Base-by-base conservation (phyloP, 768 basidiomycete species). In the Scleroderma bovista region DNA sequence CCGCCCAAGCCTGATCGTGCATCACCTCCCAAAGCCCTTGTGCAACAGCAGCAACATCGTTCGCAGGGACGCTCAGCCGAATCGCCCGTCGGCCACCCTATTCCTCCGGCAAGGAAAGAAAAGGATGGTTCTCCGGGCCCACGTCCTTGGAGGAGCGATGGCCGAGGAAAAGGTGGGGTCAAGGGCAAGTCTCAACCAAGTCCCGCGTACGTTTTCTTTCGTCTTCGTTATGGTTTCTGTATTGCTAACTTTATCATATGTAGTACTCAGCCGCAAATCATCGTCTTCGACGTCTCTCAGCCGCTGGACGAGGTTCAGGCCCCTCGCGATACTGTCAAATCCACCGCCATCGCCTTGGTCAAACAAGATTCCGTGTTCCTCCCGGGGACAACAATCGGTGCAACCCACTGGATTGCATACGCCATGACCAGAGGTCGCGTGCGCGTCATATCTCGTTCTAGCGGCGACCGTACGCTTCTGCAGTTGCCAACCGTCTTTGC, bases 401-500 rank as follows among this genome's bases (percentile, higher is more conserved):
- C 90, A 13, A 91, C 90, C 5, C 86, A 89, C 61, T 93, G 90
- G 88, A 90, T 93, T 51, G 90, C 90, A 15, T 92, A 93, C 60
- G 90, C 89, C 22, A 93, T 93, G 90, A 91, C 86, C 5, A 81
- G 85, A 71, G 88, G 86, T 81, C 88, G 90, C 52, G 86, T 93
- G 45, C 86, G 90, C 39, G 86, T 93, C 46, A 93, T 92, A 52
- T 92, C 89, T 19, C 79, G 90, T 46, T 88, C 88, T 20, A 91
- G 88, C 56, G 90, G 90, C 33, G 88, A 91, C 65, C 83, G 90
- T 46, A 91, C 90, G 7, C 71, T 93, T 2, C 76, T 93, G n/a
- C 86, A 90, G 60, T 72, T 92, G 40, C 84, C 81, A 15, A 63
- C 67, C 9, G 63, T 81, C 24, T 90, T 91, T 69, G 77, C 79